Evolutionary conservation across 257 asterid genomes (phyloP).

Genomic region (Salvia miltiorrhiza): DNA sequence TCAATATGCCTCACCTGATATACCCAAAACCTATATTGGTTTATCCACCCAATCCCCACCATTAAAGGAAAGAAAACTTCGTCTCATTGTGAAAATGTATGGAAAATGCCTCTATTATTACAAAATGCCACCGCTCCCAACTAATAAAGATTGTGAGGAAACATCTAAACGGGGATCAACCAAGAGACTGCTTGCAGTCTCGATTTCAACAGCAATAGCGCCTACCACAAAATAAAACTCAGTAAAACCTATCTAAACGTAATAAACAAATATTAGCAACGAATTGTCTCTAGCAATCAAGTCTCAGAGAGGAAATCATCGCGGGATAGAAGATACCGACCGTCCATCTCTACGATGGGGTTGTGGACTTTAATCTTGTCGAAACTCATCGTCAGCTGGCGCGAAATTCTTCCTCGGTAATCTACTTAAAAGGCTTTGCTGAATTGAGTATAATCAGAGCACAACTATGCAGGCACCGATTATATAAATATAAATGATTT

Average conservation of each 20-base stretch:
- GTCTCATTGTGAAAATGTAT: not conserved
- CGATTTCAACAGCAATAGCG: not conserved
- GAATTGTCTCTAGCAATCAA: not conserved
- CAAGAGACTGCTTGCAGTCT: not conserved
- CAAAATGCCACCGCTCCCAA: not conserved
- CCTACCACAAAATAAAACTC: not conserved
- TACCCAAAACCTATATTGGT: not conserved
- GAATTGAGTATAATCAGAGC: not conserved
- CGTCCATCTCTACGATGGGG: conserved; percentile 70
- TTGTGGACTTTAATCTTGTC: conserved; percentile 52
- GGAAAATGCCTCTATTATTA: not conserved
- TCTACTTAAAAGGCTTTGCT: not conserved
- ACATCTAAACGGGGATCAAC: not conserved
- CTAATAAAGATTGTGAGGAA: not conserved
- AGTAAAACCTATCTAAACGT: not conserved
- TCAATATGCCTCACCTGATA: not conserved
- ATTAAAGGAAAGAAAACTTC: not conserved
- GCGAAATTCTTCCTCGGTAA: conserved; percentile 12
- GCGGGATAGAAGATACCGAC: conserved; percentile 20
- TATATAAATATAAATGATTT: too few species aligned
- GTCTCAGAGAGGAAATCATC: not conserved
- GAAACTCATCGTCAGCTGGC: conserved; percentile 35
- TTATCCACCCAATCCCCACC: not conserved
- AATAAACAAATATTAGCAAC: not conserved
- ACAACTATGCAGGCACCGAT: not conserved